A percentile compares a stretch with the other conserved stretches of the same genome.
Conservation (phyloP, 176 grass and related monocot species). For the Aegilops sharonensis region DNA sequence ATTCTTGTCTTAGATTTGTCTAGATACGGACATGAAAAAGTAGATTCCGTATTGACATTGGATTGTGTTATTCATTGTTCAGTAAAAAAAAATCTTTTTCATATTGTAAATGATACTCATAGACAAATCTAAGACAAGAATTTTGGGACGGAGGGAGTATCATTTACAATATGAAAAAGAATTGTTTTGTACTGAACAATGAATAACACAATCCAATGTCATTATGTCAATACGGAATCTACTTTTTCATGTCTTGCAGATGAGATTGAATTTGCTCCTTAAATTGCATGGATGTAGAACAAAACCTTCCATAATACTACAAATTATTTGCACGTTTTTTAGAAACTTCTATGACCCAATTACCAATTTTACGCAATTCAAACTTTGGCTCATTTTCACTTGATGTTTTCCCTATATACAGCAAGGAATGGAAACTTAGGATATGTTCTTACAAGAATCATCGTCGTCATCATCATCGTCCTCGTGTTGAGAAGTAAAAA, state of each 20-base stretch:
- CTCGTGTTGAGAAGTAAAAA: constrained; percentile 71
- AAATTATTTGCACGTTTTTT: background rate
- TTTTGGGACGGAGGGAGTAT: no score
- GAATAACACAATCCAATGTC: background rate
- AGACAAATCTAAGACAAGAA: no score
- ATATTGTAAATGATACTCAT: background rate
- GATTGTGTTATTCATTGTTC: background rate
- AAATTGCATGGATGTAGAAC: background rate
- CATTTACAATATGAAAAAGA: background rate
- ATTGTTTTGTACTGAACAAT: background rate
- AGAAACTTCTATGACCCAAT: background rate
- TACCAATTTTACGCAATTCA: background rate
- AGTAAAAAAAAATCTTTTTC: background rate
- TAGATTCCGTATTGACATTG: background rate
- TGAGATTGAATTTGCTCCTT: background rate
- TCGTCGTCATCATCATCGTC: constrained; percentile 43
- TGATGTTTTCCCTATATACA: background rate
- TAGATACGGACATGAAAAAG: background rate
- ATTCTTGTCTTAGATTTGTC: no score
- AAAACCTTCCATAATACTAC: background rate
- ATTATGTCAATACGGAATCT: background rate
- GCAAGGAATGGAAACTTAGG: background rate
- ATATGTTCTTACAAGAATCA: constrained; percentile 38
- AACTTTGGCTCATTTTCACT: background rate
- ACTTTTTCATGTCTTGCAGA: background rate